Conservation (phyloP, 108 stramenopile genomes). For the Skeletonema tropicum region DNA sequence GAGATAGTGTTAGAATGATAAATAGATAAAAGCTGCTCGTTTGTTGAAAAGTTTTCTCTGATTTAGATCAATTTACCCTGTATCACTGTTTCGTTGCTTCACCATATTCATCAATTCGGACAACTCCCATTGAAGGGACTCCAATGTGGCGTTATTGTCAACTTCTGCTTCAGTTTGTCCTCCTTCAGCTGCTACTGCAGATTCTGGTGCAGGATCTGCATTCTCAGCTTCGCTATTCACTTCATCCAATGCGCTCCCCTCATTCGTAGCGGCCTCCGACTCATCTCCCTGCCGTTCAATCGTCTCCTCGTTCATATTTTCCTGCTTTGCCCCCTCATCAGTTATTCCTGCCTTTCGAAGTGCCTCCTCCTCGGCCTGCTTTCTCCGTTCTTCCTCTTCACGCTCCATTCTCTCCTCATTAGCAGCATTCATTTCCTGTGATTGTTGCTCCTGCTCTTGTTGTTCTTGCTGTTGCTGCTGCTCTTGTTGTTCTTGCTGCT, state of each 20-base stretch:
- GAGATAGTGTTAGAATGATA: not conserved
- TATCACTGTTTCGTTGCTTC: not conserved
- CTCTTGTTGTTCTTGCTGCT: not conserved
- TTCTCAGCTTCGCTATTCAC: not conserved
- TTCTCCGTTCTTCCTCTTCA: not conserved
- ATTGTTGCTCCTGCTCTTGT: not conserved
- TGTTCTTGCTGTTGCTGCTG: not conserved
- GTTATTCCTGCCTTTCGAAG: not conserved
- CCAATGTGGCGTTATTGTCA: not conserved
- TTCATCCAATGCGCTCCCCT: not conserved
- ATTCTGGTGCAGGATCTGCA: not conserved
- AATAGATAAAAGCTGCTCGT: not conserved
- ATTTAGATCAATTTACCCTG: not conserved
- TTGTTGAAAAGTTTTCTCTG: not conserved
- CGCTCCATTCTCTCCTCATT: not conserved
- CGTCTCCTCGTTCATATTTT: not conserved
- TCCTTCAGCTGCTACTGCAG: not conserved
- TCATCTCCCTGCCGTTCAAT: not conserved
- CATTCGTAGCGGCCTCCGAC: not conserved
- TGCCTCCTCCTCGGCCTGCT: slow-evolving; percentile 7
- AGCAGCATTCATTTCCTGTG: not conserved
- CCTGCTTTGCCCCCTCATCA: not conserved
- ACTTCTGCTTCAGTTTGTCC: not conserved
- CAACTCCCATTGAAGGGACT: not conserved
- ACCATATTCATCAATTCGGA: not conserved